Percentiles rank a stretch among this genome's conserved stretches.
Evolutionary conservation across 805 yeast genomes (phyloP).

Genomic region (Kuraishia ogatae): DNA sequence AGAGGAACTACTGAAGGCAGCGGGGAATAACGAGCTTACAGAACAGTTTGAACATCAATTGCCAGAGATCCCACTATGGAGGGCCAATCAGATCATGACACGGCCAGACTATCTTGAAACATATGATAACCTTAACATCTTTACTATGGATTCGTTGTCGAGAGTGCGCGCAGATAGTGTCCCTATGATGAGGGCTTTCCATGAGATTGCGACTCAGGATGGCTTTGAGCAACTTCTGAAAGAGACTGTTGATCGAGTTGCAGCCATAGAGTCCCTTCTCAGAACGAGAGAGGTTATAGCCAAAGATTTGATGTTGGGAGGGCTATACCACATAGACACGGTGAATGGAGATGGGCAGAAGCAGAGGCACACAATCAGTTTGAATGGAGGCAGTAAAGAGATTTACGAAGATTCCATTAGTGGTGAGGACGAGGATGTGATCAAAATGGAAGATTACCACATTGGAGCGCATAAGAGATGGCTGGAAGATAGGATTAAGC

Average conservation of each 20-base stretch:
- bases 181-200: constrained; percentile 86
- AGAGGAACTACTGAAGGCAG: constrained; percentile 15
- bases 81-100: constrained; percentile 80
- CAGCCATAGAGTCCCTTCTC: constrained; percentile 68
- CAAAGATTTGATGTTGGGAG: constrained; percentile 56
- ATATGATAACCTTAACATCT: constrained; percentile 69
- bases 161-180: constrained; percentile 74
- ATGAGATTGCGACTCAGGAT: constrained; percentile 65
- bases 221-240: constrained; percentile 60
- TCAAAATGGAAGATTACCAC: constrained; percentile 24
- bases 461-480: constrained; percentile 27
- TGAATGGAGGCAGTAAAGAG: constrained; percentile 13
- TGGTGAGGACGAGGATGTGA: constrained; percentile 10
- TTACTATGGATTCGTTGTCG: constrained; percentile 68
- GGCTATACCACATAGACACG: constrained; percentile 27
- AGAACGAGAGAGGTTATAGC: constrained; percentile 70
- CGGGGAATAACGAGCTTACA: not conserved
- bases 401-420: constrained; percentile 7
- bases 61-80: constrained; percentile 76
- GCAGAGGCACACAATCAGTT: constrained; percentile 4
- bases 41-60: constrained; percentile 35
- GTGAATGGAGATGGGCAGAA: constrained; percentile 7
- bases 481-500: constrained; percentile 40
- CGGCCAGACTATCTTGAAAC: constrained; percentile 70
- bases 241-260: constrained; percentile 59